These are phyloP conservation scores for Blattamonas nauphoetae DNA, from an alignment of 78 protist species.

Conservation along the genomic window DNA sequence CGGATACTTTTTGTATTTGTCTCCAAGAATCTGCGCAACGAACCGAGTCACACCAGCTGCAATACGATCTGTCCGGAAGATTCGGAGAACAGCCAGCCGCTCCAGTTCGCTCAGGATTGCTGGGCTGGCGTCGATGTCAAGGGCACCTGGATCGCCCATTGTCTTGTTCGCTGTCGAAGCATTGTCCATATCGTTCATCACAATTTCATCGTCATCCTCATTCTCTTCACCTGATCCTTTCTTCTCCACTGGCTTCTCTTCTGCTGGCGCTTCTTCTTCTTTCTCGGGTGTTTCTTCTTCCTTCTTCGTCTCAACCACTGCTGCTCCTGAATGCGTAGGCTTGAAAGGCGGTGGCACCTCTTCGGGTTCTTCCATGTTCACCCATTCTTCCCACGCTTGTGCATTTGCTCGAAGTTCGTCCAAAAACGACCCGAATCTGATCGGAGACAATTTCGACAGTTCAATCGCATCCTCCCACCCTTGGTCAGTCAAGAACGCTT, in stretches of 20 bases:
- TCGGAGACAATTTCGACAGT: not conserved
- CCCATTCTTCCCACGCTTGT: conserved; percentile 62
- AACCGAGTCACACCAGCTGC: conserved; percentile 40
- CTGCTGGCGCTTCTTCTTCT: not conserved
- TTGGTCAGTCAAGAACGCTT: conserved; percentile 40
- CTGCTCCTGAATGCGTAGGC: not conserved
- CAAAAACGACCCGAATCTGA: conserved; percentile 11
- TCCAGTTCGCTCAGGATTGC: conserved; percentile 13
- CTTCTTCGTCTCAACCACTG: not conserved
- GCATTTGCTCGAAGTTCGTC: not conserved
- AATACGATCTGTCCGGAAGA: conserved; percentile 71
- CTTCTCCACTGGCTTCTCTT: not conserved
- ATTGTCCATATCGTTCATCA: no score
- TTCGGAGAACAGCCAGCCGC: conserved; percentile 51
- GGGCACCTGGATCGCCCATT: not conserved
- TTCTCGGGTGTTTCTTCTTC: no score
- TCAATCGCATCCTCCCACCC: conserved; percentile 62
- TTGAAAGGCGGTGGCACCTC: conserved; percentile 11
- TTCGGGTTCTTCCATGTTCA: conserved; percentile 58
- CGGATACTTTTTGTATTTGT: conserved; percentile 54
- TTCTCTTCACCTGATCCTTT: not conserved
- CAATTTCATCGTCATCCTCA: not conserved
- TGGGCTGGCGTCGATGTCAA: not conserved
- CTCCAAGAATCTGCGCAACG: conserved; percentile 35
- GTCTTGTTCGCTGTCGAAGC: not conserved